These are phyloP conservation scores for Ambrosia artemisiifolia DNA, from an alignment of 129 eudicot species.

Conservation along the genomic window DNA sequence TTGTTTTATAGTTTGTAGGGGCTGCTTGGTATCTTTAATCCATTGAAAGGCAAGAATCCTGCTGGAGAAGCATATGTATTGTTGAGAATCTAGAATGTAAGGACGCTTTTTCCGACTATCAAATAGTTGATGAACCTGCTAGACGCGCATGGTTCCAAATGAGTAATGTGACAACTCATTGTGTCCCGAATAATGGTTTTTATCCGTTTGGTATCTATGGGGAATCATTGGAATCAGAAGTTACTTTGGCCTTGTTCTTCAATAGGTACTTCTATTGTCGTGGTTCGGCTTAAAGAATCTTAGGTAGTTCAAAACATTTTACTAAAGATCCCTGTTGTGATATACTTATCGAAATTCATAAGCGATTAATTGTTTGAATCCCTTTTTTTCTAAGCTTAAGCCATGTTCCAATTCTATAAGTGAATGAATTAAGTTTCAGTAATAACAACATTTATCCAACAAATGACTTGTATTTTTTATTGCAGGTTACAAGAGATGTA, in stretches of 20 bases:
- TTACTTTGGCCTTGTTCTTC: constrained; percentile 61
- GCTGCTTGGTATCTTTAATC: constrained; percentile 83
- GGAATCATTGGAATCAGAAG: constrained; percentile 59
- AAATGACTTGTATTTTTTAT: constrained; percentile 9
- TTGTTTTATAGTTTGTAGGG: constrained; percentile 52
- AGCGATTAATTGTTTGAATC: not conserved
- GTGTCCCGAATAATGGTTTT: constrained; percentile 40
- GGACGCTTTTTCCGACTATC: constrained; percentile 57
- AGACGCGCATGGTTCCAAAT: constrained; percentile 55
- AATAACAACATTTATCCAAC: not conserved
- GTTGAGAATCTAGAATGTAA: constrained; percentile 47
- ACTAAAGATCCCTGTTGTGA: constrained; percentile 1
- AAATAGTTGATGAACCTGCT: constrained; percentile 23
- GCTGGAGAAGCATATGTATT: constrained; percentile 69
- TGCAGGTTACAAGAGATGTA: constrained; percentile 89
- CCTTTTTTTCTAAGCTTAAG: not conserved
- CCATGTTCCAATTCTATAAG: not conserved
- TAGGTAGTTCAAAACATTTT: constrained; percentile 38
- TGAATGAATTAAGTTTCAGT: constrained; percentile 1
- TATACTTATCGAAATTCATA: not conserved
- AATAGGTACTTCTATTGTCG: constrained; percentile 75
- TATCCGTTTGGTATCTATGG: constrained; percentile 87
- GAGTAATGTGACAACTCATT: constrained; percentile 55
- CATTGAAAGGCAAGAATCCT: constrained; percentile 78
- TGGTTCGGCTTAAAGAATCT: constrained; percentile 90